These are phyloP conservation scores for Coniophora puteana DNA, from an alignment of 1,284 basidiomycete species.

Conservation along the genomic window DNA sequence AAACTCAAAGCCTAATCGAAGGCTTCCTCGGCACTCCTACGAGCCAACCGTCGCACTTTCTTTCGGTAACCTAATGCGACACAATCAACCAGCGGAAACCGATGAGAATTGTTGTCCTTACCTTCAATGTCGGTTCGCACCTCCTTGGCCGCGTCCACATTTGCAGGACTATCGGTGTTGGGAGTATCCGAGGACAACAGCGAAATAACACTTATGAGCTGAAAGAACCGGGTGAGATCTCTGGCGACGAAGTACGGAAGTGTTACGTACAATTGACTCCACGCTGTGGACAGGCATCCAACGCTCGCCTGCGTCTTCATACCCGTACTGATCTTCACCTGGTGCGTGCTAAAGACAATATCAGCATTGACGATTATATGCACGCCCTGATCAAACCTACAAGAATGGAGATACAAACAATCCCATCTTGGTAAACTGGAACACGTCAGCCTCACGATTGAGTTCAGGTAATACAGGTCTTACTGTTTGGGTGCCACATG, in stretches of 20 bases:
- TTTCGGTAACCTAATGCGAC: slow-evolving; percentile 72
- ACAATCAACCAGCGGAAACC: slow-evolving; percentile 4
- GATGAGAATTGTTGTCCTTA: slow-evolving; percentile 28
- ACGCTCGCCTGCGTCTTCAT: slow-evolving; percentile 95
- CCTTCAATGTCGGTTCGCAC: slow-evolving; percentile 72
- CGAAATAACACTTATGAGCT: slow-evolving; percentile 97
- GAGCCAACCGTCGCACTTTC: slow-evolving; percentile 85
- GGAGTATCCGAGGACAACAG: slow-evolving; percentile 91
- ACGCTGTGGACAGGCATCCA: slow-evolving; percentile 98
- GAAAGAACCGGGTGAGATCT: slow-evolving; percentile 9
- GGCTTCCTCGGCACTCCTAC: slow-evolving; percentile 83
- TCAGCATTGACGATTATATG: slow-evolving; percentile 1
- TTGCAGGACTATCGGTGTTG: slow-evolving; percentile 94
- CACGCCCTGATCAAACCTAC: slow-evolving; percentile 54
- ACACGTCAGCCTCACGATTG: slow-evolving; percentile 5
- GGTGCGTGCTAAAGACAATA: slow-evolving; percentile 73
- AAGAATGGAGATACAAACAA: slow-evolving; percentile 95
- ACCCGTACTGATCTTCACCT: slow-evolving; percentile 97
- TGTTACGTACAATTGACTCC: slow-evolving; percentile 85
- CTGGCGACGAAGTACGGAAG: background rate
- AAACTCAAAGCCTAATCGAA: slow-evolving; percentile 50
- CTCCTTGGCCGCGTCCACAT: slow-evolving; percentile 95
- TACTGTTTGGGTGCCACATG: slow-evolving; percentile 99
- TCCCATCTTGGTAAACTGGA: slow-evolving; percentile 85
- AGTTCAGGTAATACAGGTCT: slow-evolving; percentile 20